phyloP scores from a whole-genome alignment of 768 basidiomycete species.

The Auricularia sp. region DNA sequence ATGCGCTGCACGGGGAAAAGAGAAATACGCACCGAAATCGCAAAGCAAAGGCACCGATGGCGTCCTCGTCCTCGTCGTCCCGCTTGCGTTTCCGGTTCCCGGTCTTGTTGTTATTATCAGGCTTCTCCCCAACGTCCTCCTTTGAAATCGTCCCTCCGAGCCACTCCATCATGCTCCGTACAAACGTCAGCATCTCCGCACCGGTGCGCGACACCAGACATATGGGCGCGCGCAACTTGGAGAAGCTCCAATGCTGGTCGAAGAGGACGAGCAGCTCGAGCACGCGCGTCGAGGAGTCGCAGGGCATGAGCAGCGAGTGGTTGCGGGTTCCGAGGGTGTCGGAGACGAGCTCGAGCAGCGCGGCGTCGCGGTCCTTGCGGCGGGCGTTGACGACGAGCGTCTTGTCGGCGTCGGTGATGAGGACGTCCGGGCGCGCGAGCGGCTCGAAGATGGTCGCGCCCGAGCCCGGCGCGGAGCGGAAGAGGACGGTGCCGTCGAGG shows the following conservation, averaged over 20 bases:
- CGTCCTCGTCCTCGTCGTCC: conserved; percentile 61
- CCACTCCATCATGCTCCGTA: conserved; percentile 98
- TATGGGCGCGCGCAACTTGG: conserved; percentile 64
- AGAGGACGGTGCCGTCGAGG: conserved; percentile 85
- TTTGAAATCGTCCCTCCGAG: conserved; percentile 91
- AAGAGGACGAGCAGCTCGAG: conserved; percentile 91
- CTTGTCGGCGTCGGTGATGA: conserved; percentile 88
- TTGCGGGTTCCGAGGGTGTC: conserved; percentile 71
- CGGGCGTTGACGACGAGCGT: conserved; percentile 76
- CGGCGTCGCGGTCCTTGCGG: conserved; percentile 81
- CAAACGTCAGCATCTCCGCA: conserved; percentile 87
- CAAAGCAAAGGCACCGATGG: conserved; percentile 74
- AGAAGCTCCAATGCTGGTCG: conserved; percentile 96
- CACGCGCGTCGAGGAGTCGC: conserved; percentile 89
- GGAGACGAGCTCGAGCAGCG: conserved; percentile 84
- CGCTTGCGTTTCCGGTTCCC: conserved; percentile 43
- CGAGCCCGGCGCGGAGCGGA: conserved; percentile 34
- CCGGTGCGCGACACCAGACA: conserved; percentile 89
- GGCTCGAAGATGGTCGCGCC: conserved; percentile 71
- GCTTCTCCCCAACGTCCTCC: conserved; percentile 74
- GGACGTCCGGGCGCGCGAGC: conserved; percentile 78
- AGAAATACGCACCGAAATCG: conserved; percentile 66
- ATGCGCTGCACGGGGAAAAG: background rate
- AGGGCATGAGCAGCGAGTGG: conserved; percentile 73
- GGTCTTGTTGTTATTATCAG: conserved; percentile 45